Conservation (phyloP, 2,329 filamentous ascomycete species). For the Fusarium brachygibbosum region DNA sequence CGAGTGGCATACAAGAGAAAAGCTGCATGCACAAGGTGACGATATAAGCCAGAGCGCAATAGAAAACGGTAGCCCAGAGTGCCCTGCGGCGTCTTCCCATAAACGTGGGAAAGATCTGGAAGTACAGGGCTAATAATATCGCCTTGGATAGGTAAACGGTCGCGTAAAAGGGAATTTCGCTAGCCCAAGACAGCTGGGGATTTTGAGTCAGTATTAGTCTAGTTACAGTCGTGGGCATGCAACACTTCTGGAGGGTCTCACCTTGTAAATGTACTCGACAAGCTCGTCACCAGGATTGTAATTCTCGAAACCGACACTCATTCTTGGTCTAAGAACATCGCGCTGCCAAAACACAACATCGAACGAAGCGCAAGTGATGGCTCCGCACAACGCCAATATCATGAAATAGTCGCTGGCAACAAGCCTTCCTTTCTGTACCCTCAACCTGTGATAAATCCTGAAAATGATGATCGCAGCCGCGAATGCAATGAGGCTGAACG, state of each 20-base stretch:
- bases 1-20: conserved; percentile 37
- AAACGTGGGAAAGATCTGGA: conserved; percentile 26
- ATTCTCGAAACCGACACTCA: conserved; percentile 31
- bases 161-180: conserved; percentile 37
- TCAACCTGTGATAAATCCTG: conserved; percentile 27
- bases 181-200: conserved; percentile 34
- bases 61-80: conserved; percentile 18
- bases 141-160: conserved; percentile 33
- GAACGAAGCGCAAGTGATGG: conserved; percentile 23
- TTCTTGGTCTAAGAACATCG: conserved; percentile 30
- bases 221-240: accelerated
- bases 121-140: conserved; percentile 28
- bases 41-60: conserved; percentile 22
- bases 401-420: conserved; percentile 30
- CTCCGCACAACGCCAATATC: conserved; percentile 21
- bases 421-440: conserved; percentile 22
- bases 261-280: conserved; percentile 39
- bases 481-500: conserved; percentile 21
- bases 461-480: conserved; percentile 14
- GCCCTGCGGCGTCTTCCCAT: conserved; percentile 32
- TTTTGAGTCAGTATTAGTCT: background rate
- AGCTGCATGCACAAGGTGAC: conserved; percentile 27
- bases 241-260: background rate
- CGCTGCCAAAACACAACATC: conserved; percentile 16
- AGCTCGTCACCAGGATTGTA: conserved; percentile 13